Evolutionary conservation across 202 grass and related monocot genomes (phyloP), one percentile per base, ranked within the genome.

Genomic region (Brachypodium distachyon): DNA sequence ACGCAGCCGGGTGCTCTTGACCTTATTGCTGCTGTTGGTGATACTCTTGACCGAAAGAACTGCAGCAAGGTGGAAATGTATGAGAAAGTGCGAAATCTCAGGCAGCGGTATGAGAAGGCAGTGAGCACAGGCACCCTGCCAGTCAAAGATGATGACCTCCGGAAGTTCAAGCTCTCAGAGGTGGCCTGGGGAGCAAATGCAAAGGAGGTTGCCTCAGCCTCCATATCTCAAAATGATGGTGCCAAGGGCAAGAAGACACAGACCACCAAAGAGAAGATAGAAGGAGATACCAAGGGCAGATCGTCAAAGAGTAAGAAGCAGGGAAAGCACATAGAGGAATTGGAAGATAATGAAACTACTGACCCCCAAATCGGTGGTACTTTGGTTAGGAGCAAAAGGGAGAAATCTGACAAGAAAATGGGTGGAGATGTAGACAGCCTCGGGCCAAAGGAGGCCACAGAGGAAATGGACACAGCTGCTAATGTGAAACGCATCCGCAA

Each of bases 51-150:
- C 6, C 34, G 55, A 49, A 64, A 86, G 47, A 52, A 48, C 57
- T 46, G 61, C 71, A 38, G 31, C 61, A 12, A 81, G 28, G 3
- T 21, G 0, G 88, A 90, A 1, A 76, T 97, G 2, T 55, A 49
- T 49, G 81, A 90, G 54, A 94, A 94, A 58, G 58, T 94, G 22
- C 67, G 76, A 1, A 14, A 4, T 9, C 52, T 93, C 3, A 90
- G 49, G 79, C n/a, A 16, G 3, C 67, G 37, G 1, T 91, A 78
- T 22, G n/a, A 44, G 32, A 92, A 88, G 46, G 76, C n/a, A 25
- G 60, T 19, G 12, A 54, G 12, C 1, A 47, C 16, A 1, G 61
- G 86, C 1, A 1, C 0, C 10, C 12, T 74, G 34, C 80, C 80
- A 26, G 65, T 1, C 7, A 68, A 37, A 55, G 61, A 48, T 17